Percentiles rank a stretch among this genome's conserved stretches.
Conservation (phyloP, 164 flowering plant species). For the Vitis amurensis region DNA sequence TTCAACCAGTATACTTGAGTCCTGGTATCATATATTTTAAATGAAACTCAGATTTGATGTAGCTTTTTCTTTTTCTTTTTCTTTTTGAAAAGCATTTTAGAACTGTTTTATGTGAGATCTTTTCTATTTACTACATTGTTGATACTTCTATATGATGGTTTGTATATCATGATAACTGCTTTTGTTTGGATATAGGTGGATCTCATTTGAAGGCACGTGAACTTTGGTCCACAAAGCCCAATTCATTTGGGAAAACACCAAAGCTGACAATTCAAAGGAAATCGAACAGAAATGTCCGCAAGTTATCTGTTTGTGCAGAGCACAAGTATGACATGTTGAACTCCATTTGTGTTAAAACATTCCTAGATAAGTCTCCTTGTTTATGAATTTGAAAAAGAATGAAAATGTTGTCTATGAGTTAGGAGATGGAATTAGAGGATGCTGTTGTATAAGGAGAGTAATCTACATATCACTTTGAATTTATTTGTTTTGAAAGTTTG, state of each 20-base stretch:
- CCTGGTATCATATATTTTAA: too few species aligned
- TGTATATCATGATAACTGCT: neutral
- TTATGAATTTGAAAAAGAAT: too few species aligned
- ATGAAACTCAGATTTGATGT: too few species aligned
- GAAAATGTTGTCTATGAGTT: neutral
- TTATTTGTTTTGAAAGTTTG: too few species aligned
- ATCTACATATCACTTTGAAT: too few species aligned
- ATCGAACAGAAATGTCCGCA: slow-evolving; percentile 12
- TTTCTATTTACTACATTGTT: neutral
- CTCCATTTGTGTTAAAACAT: neutral
- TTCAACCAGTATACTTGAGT: too few species aligned
- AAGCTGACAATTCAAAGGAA: slow-evolving; percentile 19
- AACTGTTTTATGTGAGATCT: neutral
- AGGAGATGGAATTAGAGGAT: neutral
- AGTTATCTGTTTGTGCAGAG: slow-evolving; percentile 31
- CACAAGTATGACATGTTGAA: slow-evolving; percentile 20
- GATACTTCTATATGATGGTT: neutral
- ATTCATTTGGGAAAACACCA: slow-evolving; percentile 19
- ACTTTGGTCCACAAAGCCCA: slow-evolving; percentile 18
- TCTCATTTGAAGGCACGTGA: slow-evolving; percentile 25
- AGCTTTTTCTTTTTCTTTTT: too few species aligned
- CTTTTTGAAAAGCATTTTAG: too few species aligned
- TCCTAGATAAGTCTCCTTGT: neutral
- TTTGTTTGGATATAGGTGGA: slow-evolving; percentile 26
- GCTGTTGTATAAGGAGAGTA: too few species aligned